Evolutionary conservation across 345 rosid species (phyloP).

Genomic region (Corchorus capsularis): DNA sequence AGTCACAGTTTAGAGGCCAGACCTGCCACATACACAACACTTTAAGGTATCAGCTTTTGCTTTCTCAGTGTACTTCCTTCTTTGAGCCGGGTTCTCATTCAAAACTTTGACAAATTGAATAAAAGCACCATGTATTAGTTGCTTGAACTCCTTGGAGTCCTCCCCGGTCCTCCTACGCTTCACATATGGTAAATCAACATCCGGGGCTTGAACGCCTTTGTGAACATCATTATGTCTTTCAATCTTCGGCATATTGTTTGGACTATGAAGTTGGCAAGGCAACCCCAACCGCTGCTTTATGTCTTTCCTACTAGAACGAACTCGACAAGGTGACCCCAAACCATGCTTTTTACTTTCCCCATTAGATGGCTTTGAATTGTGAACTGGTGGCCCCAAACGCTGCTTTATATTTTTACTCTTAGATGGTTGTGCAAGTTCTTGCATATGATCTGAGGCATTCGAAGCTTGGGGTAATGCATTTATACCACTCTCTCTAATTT

Average conservation of each 20-base stretch:
- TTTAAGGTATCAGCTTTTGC: slow-evolving; percentile 32
- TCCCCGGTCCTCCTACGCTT: slow-evolving; percentile 28
- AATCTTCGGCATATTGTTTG: slow-evolving; percentile 27
- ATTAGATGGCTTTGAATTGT: slow-evolving; percentile 9
- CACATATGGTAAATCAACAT: slow-evolving; percentile 2
- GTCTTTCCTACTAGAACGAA: not conserved
- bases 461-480: not conserved
- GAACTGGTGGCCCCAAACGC: slow-evolving; percentile 17
- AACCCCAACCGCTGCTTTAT: slow-evolving; percentile 25
- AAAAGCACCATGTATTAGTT: slow-evolving; percentile 38
- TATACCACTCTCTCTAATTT: not conserved
- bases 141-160: slow-evolving; percentile 43
- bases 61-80: slow-evolving; percentile 38
- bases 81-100: slow-evolving; percentile 45
- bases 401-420: slow-evolving; percentile 17
- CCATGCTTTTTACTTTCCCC: slow-evolving; percentile 23
- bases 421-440: slow-evolving; percentile 1
- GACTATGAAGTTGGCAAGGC: not conserved
- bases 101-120: slow-evolving; percentile 46
- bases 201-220: slow-evolving; percentile 25
- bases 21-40: slow-evolving; percentile 60
- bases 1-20: slow-evolving; percentile 22
- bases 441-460: slow-evolving; percentile 1
- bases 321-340: slow-evolving; percentile 13
- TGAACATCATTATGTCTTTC: slow-evolving; percentile 15